Evolutionary conservation across 2,329 filamentous ascomycete species (phyloP).

Genomic region (Xylaria sp.): DNA sequence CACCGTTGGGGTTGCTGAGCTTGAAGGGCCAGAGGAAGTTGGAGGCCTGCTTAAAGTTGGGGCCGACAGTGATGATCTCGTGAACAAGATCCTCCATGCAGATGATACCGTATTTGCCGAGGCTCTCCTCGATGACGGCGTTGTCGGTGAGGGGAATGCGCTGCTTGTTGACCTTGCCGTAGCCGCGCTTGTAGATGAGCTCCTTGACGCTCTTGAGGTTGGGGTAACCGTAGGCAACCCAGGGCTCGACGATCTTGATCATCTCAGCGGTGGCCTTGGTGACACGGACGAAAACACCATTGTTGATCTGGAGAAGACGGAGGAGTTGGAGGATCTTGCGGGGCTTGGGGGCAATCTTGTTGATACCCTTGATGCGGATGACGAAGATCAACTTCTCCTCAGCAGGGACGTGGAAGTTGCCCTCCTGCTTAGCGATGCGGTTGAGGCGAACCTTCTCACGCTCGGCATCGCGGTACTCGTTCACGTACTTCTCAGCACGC

Average conservation of each 20-base stretch:
- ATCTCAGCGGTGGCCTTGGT: constrained; percentile 98
- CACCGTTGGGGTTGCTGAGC: constrained; percentile 96
- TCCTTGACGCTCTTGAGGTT: constrained; percentile 99
- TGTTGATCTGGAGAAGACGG: constrained; percentile 99
- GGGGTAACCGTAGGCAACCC: constrained; percentile 98
- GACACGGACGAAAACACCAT: constrained; percentile 95
- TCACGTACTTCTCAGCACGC: constrained; percentile 99
- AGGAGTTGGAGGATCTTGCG: constrained; percentile 99
- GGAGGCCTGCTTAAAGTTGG: constrained; percentile 99
- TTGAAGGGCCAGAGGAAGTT: constrained; percentile 99
- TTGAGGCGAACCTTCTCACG: constrained; percentile 96
- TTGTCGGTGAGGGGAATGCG: constrained; percentile 96
- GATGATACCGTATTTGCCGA: constrained; percentile 98
- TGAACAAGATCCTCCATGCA: constrained; percentile 99
- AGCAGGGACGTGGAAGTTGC: constrained; percentile 91
- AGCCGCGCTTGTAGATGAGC: constrained; percentile 99
- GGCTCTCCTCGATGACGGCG: constrained; percentile 92
- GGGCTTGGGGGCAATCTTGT: constrained; percentile 99
- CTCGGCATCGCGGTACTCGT: constrained; percentile 98
- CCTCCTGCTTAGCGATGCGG: constrained; percentile 88
- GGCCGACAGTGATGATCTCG: constrained; percentile 98
- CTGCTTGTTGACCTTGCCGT: constrained; percentile 99
- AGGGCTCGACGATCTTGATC: constrained; percentile 98
- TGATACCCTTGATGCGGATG: constrained; percentile 99
- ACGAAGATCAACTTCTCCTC: constrained; percentile 98